Evolutionary conservation across 805 yeast species (phyloP).

Genomic region (Candida oleophila): DNA sequence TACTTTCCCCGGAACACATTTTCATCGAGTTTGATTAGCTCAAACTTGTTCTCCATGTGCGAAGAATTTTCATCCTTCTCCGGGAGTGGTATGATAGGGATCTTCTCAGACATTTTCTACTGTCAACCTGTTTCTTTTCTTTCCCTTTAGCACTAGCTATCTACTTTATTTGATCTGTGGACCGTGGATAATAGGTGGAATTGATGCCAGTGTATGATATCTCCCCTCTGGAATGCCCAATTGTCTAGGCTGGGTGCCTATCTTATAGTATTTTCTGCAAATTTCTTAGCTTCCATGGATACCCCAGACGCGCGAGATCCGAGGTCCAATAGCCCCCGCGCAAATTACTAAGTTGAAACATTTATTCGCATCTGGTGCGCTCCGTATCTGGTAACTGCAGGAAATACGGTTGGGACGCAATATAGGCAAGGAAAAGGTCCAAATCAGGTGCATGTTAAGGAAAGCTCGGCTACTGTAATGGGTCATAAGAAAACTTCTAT

Average conservation of each 20-base stretch:
- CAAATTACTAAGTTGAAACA: neutral
- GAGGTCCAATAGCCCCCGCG: neutral
- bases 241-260: neutral
- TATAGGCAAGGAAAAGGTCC: too few species aligned
- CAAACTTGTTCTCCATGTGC: slow-evolving; percentile 19
- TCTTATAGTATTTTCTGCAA: neutral
- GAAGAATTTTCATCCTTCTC: neutral
- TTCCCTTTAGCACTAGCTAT: neutral
- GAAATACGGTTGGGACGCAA: too few species aligned
- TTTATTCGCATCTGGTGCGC: too few species aligned
- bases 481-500: too few species aligned
- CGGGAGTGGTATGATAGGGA: neutral
- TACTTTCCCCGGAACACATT: slow-evolving; percentile 20
- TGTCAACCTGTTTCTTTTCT: neutral
- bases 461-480: too few species aligned
- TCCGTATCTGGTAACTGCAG: too few species aligned
- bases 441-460: too few species aligned
- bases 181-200: too few species aligned
- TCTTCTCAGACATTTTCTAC: neutral
- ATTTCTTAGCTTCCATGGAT: neutral
- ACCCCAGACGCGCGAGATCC: neutral
- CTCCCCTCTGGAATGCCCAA: too few species aligned
- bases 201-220: too few species aligned
- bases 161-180: too few species aligned
- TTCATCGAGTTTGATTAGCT: slow-evolving; percentile 10